Evolutionary conservation across 2,329 filamentous ascomycete genomes (phyloP).

Genomic region (Sclerotinia sclerotiorum): DNA sequence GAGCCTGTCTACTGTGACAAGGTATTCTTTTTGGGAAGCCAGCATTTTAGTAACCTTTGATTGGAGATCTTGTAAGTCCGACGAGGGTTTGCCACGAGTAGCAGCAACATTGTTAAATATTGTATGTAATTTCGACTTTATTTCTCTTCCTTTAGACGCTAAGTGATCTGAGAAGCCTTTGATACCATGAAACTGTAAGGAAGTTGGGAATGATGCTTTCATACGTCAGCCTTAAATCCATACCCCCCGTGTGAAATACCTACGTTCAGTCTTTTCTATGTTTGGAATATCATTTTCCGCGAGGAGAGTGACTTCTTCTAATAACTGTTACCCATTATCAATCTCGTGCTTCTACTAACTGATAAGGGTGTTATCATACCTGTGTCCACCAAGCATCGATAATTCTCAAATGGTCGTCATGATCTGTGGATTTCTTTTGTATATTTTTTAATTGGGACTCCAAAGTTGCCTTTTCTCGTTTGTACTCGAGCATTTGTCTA

Average conservation of each 20-base stretch:
- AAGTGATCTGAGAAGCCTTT: conserved; percentile 81
- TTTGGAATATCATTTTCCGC: conserved; percentile 51
- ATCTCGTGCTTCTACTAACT: neutral
- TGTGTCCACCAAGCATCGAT: conserved; percentile 95
- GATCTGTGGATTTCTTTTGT: conserved; percentile 73
- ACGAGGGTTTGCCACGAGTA: conserved; percentile 55
- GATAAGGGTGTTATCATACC: conserved; percentile 52
- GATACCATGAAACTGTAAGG: conserved; percentile 61
- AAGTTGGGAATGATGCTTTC: conserved; percentile 57
- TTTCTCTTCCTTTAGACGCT: conserved; percentile 69
- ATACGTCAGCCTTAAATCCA: conserved; percentile 32
- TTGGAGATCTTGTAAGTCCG: conserved; percentile 73
- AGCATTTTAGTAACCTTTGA: conserved; percentile 72
- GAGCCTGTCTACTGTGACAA: conserved; percentile 73
- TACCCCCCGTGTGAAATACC: neutral
- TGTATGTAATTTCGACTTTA: conserved; percentile 70
- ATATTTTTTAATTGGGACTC: conserved; percentile 80
- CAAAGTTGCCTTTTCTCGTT: conserved; percentile 79
- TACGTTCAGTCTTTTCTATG: conserved; percentile 38
- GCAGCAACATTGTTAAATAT: conserved; percentile 61
- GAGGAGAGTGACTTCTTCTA: conserved; percentile 65
- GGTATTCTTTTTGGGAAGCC: conserved; percentile 77
- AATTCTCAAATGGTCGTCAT: conserved; percentile 89
- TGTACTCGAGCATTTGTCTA: conserved; percentile 97
- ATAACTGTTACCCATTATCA: conserved; percentile 47